These are phyloP conservation scores for Mycena filopes DNA, from an alignment of 768 basidiomycete species.

Conservation along the genomic window DNA sequence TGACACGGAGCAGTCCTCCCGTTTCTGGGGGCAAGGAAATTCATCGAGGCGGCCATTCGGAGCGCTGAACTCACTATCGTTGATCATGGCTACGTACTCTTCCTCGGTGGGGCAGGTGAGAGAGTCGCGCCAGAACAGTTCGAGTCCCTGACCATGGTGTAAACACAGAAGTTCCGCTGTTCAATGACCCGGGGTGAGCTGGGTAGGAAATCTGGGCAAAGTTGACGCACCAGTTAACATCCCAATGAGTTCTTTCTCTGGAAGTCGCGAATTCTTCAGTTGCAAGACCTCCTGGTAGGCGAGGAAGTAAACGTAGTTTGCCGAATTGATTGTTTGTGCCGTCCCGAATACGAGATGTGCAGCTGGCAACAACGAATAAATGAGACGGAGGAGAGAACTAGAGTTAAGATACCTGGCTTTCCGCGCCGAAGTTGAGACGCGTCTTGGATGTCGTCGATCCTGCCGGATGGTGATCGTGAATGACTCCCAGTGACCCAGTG, in stretches of 20 bases:
- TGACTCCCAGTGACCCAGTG: neutral
- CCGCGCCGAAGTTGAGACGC: constrained; percentile 89
- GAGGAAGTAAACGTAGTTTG: constrained; percentile 96
- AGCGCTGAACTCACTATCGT: constrained; percentile 73
- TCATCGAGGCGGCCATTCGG: constrained; percentile 2
- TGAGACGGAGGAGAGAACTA: neutral
- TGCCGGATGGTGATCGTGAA: constrained; percentile 47
- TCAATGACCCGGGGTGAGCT: neutral
- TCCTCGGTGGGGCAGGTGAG: constrained; percentile 93
- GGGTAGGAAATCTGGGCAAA: neutral
- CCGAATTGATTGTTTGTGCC: constrained; percentile 96
- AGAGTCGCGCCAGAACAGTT: constrained; percentile 94
- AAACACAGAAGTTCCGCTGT: constrained; percentile 83
- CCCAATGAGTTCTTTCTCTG: constrained; percentile 65
- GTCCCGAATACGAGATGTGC: constrained; percentile 97
- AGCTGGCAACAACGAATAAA: constrained; percentile 54
- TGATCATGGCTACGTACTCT: constrained; percentile 96
- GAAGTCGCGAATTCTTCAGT: constrained; percentile 37
- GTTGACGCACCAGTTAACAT: constrained; percentile 74
- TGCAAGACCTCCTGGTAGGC: constrained; percentile 83
- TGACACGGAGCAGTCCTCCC: constrained; percentile 91
- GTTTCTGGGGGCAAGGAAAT: constrained; percentile 72
- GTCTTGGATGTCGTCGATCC: constrained; percentile 95
- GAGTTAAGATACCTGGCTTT: constrained; percentile 71
- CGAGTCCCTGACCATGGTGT: constrained; percentile 95